Conservation (phyloP, 257 asterid genomes). For the Solanum etuberosum region DNA sequence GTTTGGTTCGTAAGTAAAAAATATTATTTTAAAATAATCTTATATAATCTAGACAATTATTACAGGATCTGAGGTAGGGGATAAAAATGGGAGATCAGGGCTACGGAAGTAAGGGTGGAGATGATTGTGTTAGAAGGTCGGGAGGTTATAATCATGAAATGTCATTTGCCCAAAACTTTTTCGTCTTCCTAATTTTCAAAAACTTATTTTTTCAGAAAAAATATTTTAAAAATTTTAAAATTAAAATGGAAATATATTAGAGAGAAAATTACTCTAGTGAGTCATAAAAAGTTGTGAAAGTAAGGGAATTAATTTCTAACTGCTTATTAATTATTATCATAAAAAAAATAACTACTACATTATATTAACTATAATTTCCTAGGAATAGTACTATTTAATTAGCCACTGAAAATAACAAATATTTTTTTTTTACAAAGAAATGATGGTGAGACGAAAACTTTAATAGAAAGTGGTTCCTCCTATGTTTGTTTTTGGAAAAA, state of each 20-base stretch:
- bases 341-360: background rate
- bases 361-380: background rate
- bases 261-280: background rate
- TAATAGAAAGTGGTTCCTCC: background rate
- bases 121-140: background rate
- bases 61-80: too few species aligned
- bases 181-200: background rate
- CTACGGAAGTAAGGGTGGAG: background rate
- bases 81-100: too few species aligned
- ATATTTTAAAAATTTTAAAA: background rate
- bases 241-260: background rate
- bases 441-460: background rate
- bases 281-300: background rate
- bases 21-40: background rate
- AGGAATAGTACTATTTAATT: background rate
- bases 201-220: background rate
- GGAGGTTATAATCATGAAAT: too few species aligned
- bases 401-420: background rate
- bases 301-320: background rate
- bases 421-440: background rate
- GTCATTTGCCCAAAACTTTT: background rate
- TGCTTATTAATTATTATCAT: background rate
- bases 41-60: background rate
- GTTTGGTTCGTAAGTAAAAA: background rate
- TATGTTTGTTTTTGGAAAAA: background rate